A percentile compares a stretch with the other conserved stretches of the same genome.
Evolutionary conservation across 2,329 filamentous ascomycete species (phyloP).

Genomic region (Pestalotiopsis sp.): DNA sequence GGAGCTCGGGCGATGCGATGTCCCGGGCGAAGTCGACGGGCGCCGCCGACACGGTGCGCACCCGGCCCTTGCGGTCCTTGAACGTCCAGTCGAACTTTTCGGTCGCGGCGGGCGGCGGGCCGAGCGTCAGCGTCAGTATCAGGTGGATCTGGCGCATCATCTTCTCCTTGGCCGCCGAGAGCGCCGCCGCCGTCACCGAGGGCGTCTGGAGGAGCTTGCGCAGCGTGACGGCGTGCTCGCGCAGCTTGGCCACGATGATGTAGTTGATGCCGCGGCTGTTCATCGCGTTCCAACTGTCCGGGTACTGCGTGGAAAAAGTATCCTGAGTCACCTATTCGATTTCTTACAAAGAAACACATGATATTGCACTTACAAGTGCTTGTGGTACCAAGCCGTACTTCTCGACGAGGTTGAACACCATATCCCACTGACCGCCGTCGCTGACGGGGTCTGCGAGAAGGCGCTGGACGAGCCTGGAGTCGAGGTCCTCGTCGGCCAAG

Average conservation of each 20-base stretch:
- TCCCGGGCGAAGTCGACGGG: constrained; percentile 74
- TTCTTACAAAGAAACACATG: not conserved
- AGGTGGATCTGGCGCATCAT: constrained; percentile 82
- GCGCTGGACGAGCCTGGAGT: constrained; percentile 72
- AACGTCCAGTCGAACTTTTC: constrained; percentile 81
- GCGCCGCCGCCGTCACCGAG: constrained; percentile 37
- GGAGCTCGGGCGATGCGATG: constrained; percentile 60
- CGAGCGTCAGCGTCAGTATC: constrained; percentile 81
- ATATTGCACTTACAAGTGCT: constrained; percentile 41
- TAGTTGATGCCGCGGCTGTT: constrained; percentile 71
- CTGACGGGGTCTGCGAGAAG: constrained; percentile 70
- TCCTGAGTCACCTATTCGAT: not conserved
- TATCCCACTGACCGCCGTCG: constrained; percentile 91
- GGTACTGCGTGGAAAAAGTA: constrained; percentile 50
- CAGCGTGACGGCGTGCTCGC: constrained; percentile 79
- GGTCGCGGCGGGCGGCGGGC: constrained; percentile 72
- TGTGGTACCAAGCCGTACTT: constrained; percentile 92
- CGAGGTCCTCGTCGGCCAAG: constrained; percentile 70
- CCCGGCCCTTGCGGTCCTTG: constrained; percentile 68
- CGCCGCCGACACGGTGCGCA: constrained; percentile 64
- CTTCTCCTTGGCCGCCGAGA: constrained; percentile 62
- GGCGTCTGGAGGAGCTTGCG: constrained; percentile 54
- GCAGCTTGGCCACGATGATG: constrained; percentile 80
- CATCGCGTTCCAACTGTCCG: constrained; percentile 79
- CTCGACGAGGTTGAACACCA: constrained; percentile 79